phyloP scores from a whole-genome alignment of 495 filamentous ascomycete genomes.

The Opeltia flavorubescens region DNA sequence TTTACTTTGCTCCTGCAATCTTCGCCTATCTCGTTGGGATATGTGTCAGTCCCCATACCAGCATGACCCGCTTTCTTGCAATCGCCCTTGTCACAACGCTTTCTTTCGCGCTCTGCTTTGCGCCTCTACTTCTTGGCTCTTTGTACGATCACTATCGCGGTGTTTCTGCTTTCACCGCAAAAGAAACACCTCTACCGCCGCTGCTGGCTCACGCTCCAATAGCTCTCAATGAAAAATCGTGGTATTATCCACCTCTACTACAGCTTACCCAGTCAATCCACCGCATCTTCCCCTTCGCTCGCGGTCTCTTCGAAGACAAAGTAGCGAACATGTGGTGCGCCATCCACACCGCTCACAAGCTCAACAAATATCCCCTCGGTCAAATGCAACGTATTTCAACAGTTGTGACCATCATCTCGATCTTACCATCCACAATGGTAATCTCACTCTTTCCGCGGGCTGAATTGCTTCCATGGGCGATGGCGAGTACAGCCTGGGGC shows the following conservation, averaged over 20 bases:
- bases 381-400: conserved; percentile 68
- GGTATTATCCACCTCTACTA: conserved; percentile 56
- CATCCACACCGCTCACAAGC: conserved; percentile 75
- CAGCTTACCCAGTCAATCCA: conserved; percentile 70
- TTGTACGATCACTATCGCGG: conserved; percentile 43
- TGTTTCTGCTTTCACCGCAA: conserved; percentile 31
- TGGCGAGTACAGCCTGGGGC: conserved; percentile 78
- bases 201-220: conserved; percentile 43
- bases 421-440: conserved; percentile 60
- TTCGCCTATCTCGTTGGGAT: conserved; percentile 83
- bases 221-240: conserved; percentile 44
- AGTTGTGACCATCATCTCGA: conserved; percentile 57
- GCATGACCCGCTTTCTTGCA: conserved; percentile 51
- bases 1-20: conserved; percentile 88
- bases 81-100: conserved; percentile 59
- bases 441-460: conserved; percentile 68
- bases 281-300: conserved; percentile 86
- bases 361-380: conserved; percentile 37
- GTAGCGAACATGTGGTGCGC: conserved; percentile 97
- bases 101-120: conserved; percentile 60
- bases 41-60: conserved; percentile 62
- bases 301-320: conserved; percentile 95
- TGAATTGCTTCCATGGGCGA: conserved; percentile 59
- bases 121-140: conserved; percentile 54
- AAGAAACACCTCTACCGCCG: conserved; percentile 37